Conservation (phyloP, 2,329 filamentous ascomycete species). For the Scorias spongiosa region DNA sequence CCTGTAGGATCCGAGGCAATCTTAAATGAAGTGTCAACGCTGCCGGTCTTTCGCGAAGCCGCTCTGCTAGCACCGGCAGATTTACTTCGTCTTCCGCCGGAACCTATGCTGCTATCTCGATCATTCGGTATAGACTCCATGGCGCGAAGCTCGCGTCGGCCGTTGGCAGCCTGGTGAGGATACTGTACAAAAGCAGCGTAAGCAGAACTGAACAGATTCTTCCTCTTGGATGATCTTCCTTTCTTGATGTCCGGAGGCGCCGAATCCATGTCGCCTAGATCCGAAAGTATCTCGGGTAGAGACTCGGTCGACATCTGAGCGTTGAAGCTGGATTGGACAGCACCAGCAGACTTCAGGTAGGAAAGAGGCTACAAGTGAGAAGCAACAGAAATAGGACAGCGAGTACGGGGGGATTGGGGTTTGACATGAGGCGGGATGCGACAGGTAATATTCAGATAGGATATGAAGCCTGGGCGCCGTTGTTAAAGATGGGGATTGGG, state of each 20-base stretch:
- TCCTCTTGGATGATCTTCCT: not conserved
- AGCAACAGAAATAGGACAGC: not conserved
- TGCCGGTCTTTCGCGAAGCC: constrained; percentile 4
- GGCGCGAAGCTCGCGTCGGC: constrained; percentile 10
- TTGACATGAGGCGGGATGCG: not conserved
- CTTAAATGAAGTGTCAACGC: constrained; percentile 7
- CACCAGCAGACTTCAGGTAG: not conserved
- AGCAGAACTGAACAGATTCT: not conserved
- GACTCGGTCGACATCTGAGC: not conserved
- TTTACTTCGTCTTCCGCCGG: constrained; percentile 7
- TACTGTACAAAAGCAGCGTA: constrained; percentile 6
- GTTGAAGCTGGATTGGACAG: not conserved
- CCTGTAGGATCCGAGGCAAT: not conserved
- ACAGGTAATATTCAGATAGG: not conserved
- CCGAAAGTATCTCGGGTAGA: not conserved
- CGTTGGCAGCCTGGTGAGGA: constrained; percentile 11
- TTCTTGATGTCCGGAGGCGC: not conserved
- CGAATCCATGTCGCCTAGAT: not conserved
- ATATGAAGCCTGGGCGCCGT: too few relatives aligned
- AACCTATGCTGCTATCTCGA: constrained; percentile 1
- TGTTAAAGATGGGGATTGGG: too few relatives aligned
- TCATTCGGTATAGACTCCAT: constrained; percentile 6
- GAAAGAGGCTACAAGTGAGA: not conserved
- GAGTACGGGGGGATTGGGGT: not conserved
- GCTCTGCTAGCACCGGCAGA: not conserved